Base-by-base conservation (phyloP, 2,329 filamentous ascomycete genomes). In the Orbilia quercus region DNA sequence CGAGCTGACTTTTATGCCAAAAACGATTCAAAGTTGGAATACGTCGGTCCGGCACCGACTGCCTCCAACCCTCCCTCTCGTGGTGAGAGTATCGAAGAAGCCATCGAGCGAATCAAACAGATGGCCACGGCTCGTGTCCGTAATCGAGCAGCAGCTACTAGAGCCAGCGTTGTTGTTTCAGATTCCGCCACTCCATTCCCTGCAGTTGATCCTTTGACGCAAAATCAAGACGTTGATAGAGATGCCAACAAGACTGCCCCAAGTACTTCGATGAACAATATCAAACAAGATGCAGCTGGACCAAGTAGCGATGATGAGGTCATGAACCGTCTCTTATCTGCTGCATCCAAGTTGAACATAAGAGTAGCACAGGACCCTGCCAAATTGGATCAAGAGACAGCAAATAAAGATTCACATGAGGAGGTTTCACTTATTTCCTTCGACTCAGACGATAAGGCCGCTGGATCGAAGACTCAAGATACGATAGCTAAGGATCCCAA, bases 71-170 rank as follows among this genome's bases (percentile, higher is more conserved):
- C 18, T 28, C 3, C 16, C 18, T 5, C 44, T 16, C 3, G 2
- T 12, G n/a, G 47, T 18, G 59, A 64, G 22, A 54, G 42, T 44
- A 57, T 73, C 34, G 60, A 73, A 1, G 69, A 73, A 18, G 54
- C 60, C n/a, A 66, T 73, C 9, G 47, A 54, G 34, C 47, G 59
- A n/a, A 73, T 73, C 50, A 73, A 73, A 31, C 18, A 44, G n/a
- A 62, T 73, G 54, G 69, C 69, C 16, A 62, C 60, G 2, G 54
- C 66, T 42, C 60, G 69, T 50, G n/a, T 73, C n/a, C 69, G 69
- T 23, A 53, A 73, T 18, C 60, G 62, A 22, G 40, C 69, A 1
- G 45, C 42, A 31, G 67, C 67, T 34, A 25, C 45, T 40, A 57
- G 67, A 54, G 59, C 53, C 25, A 34, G 59, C 1, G 51, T 53